Evolutionary conservation across 352 stramenopile genomes (phyloP).

Genomic region (Phytophthora quininea): DNA sequence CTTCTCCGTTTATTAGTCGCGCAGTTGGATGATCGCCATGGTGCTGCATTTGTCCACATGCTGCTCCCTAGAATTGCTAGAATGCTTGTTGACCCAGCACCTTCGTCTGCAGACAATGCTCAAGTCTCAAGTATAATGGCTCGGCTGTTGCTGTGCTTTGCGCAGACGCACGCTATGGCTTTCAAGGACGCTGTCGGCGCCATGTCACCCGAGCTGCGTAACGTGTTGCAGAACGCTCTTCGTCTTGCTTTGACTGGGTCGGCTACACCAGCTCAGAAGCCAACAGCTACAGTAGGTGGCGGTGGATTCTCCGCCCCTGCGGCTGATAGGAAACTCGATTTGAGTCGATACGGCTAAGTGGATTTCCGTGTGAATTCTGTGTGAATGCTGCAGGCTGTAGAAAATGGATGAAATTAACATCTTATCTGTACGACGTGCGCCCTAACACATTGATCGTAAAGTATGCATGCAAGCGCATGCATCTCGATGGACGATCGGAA

Average conservation of each 20-base stretch:
- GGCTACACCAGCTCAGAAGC: slow-evolving; percentile 3
- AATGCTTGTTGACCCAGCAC: slow-evolving; percentile 32
- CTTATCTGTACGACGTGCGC: slow-evolving; percentile 19
- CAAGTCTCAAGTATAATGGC: slow-evolving; percentile 39
- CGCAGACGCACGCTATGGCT: slow-evolving; percentile 49
- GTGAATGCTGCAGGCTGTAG: no score
- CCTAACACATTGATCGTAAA: slow-evolving; percentile 1
- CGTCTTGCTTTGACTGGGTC: slow-evolving; percentile 49
- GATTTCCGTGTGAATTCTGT: no score
- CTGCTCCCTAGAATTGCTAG: slow-evolving; percentile 59
- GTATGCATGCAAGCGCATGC: background rate
- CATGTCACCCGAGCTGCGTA: slow-evolving; percentile 43
- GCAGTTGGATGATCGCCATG: slow-evolving; percentile 55
- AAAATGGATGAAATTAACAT: slow-evolving; percentile 9
- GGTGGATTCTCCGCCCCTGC: background rate
- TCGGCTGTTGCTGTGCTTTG: slow-evolving; percentile 55
- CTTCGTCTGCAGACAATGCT: slow-evolving; percentile 16
- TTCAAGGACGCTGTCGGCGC: slow-evolving; percentile 61
- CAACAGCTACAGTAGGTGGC: slow-evolving; percentile 8
- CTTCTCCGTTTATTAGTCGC: slow-evolving; percentile 53
- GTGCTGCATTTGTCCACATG: slow-evolving; percentile 58
- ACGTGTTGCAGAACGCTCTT: slow-evolving; percentile 49
- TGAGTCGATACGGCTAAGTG: slow-evolving; percentile 55
- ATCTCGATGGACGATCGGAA: slow-evolving; percentile 16
- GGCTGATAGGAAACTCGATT: slow-evolving; percentile 40